A percentile compares a stretch with the other conserved stretches of the same genome.
Evolutionary conservation across 768 basidiomycete species (phyloP).

Genomic region (Mycena kentingensis): DNA sequence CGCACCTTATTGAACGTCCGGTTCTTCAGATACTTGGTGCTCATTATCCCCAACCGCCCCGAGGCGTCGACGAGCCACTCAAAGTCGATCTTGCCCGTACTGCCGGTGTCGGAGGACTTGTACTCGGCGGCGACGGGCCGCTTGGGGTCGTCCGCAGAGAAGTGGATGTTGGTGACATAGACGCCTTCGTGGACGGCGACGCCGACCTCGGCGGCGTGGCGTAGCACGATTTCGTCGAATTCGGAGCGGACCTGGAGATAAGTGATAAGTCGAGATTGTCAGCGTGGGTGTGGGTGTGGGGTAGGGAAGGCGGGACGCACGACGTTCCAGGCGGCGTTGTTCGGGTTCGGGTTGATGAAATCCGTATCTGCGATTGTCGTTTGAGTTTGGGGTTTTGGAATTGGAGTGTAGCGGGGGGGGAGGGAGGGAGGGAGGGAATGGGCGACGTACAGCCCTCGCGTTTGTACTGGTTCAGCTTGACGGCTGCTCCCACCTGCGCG

Average conservation of each 20-base stretch:
- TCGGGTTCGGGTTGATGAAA: conserved; percentile 50
- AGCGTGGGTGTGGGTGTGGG: neutral
- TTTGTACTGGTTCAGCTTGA: conserved; percentile 40
- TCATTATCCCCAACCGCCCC: conserved; percentile 61
- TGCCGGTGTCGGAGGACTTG: conserved; percentile 34
- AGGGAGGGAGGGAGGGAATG: neutral
- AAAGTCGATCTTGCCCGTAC: conserved; percentile 48
- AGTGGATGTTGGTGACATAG: conserved; percentile 47
- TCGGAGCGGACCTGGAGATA: conserved; percentile 48
- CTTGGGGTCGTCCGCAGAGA: conserved; percentile 32
- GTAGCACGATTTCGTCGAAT: conserved; percentile 58
- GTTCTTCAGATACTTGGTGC: conserved; percentile 58
- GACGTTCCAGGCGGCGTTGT: conserved; percentile 62
- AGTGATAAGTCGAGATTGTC: neutral
- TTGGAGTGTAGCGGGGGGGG: neutral
- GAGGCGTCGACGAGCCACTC: conserved; percentile 65
- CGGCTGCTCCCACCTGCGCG: conserved; percentile 42
- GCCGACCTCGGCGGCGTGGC: conserved; percentile 52
- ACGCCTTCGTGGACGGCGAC: conserved; percentile 50
- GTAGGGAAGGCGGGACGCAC: conserved; percentile 37
- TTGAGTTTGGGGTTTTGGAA: too few species aligned
- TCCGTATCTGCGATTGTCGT: conserved; percentile 48
- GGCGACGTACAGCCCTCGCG: conserved; percentile 40
- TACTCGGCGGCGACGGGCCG: conserved; percentile 44
- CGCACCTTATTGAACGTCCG: conserved; percentile 53